Evolutionary conservation across 306 rosid species (phyloP), one percentile per base, ranked within the genome.

Genomic region (Albizia julibrissin): DNA sequence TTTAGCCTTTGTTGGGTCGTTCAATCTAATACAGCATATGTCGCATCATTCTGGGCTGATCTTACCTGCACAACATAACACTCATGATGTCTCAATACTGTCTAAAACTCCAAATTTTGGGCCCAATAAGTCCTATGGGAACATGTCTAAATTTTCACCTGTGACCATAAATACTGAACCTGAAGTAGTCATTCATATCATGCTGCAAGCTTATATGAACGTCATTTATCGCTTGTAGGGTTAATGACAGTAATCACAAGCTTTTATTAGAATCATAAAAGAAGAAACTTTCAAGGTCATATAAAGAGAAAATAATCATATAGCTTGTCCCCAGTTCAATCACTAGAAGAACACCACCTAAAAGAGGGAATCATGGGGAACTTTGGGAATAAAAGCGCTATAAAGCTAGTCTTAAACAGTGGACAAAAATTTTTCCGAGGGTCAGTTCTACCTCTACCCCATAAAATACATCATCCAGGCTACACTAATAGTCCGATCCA

Each of bases 401-500:
- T 26, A 72, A 44, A 77, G 56, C 47, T 66, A 19, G 43, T 34
- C 72, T 22, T 52, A 72, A 6, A 22, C 33, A 50, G 64, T 77
- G n/a, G 75, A 84, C 76, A 78, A 42, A 3, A 31, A 56, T 42
- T 79, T 42, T 59, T 77, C 77, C 56, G 24, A 72, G 75, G 52
- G 33, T 65, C 21, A 79, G 56, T 80, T n/a, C 39, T 68, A 49
- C 46, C 39, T 34, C 72, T 56, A 74, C n/a, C 74, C 70, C 78
- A 72, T 69, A 26, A 37, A 37, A 78, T 65, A 84, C 84, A 82
- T 10, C 71, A 44, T 71, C 67, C 67, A 75, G 56, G 80, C 49
- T 75, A 79, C 83, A 71, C 42, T 64, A 40, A 56, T 27, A 76
- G 59, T 72, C 56, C 37, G 66, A 79, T 46, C 78, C 74, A 87